phyloP scores from a whole-genome alignment of 1,284 basidiomycete species.

The Thelephora terrestris region DNA sequence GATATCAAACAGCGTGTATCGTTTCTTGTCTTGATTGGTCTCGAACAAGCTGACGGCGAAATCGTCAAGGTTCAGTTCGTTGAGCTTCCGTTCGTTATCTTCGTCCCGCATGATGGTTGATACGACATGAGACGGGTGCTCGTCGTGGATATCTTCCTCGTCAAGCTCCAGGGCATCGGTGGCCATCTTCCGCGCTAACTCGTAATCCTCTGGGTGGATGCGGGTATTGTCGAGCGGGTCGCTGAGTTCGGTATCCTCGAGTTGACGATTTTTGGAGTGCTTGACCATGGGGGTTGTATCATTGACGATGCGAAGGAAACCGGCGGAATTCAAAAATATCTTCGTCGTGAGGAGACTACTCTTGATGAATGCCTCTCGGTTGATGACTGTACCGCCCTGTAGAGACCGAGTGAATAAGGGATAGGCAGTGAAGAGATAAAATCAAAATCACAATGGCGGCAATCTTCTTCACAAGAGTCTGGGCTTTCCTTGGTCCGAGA shows the following conservation, averaged over 20 bases:
- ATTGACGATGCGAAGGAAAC: slow-evolving; percentile 82
- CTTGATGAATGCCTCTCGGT: slow-evolving; percentile 80
- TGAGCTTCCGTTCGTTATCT: slow-evolving; percentile 75
- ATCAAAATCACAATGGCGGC: slow-evolving; percentile 46
- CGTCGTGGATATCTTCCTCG: slow-evolving; percentile 87
- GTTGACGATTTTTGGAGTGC: slow-evolving; percentile 54
- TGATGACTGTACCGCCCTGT: slow-evolving; percentile 76
- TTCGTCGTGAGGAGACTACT: slow-evolving; percentile 72
- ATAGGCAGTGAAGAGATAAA: neutral
- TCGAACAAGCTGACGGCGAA: slow-evolving; percentile 90
- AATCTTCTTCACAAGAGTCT: slow-evolving; percentile 78
- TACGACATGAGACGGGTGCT: slow-evolving; percentile 84
- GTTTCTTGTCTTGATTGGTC: slow-evolving; percentile 77
- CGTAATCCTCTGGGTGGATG: slow-evolving; percentile 97
- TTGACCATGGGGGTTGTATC: slow-evolving; percentile 45
- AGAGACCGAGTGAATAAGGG: slow-evolving; percentile 11
- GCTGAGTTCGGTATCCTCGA: slow-evolving; percentile 57
- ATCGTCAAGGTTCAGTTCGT: slow-evolving; percentile 91
- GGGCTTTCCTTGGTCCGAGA: slow-evolving; percentile 91
- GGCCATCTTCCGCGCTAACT: slow-evolving; percentile 97
- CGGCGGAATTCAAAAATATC: slow-evolving; percentile 85
- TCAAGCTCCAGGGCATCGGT: slow-evolving; percentile 94
- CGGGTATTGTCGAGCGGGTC: slow-evolving; percentile 95
- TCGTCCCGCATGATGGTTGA: slow-evolving; percentile 77
- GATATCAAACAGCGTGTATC: slow-evolving; percentile 82